Base-by-base conservation (phyloP, 306 rosid genomes). In the Malus domestica region DNA sequence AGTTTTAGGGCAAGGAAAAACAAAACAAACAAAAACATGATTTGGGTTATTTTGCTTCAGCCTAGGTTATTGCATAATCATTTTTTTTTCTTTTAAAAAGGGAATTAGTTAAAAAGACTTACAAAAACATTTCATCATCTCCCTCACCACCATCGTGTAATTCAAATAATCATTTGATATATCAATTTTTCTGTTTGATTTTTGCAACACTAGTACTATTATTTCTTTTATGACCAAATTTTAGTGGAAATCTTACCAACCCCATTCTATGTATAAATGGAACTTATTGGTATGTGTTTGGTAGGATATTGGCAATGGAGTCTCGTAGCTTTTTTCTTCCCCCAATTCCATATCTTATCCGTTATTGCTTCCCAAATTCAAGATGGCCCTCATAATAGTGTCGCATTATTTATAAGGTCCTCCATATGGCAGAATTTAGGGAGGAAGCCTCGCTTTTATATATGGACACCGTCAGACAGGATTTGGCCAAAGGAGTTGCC, bases 231-330 rank as follows among this genome's bases (percentile, higher is more conserved):
- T 68, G 46, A 69, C 23, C 3, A 15, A 2, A 1, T 14, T 42
- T 4, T 10, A 6, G 72, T 73, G 72, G 76, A 82, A 72, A 54
- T 42, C 33, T 70, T 33, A 80, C 85, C 80, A 55, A 80, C 68
- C 69, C 29, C 70, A 33, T 64, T 30, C 66, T n/a, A 44, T 10
- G 13, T 1, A 8, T 38, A 38, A 35, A 7, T 74, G 64, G 19
- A 70, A 51, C 18, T 74, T 42, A 60, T 75, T 51, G 73, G 63
- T 78, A 61, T 54, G 75, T 67, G 70, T 83, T 80, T 78, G 83
- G 85, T 78, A 68, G 59, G 59, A 46, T 33, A 55, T 77, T 80
- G 83, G 78, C 76, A 67, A 38, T 8, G 20, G 6, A 27, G 4
- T 66, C 29, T n/a, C 12, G 23, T 44, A 40, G 29, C 22, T 30